Base-by-base conservation (phyloP, 352 stramenopile genomes). In the Phytophthora palmivora region DNA sequence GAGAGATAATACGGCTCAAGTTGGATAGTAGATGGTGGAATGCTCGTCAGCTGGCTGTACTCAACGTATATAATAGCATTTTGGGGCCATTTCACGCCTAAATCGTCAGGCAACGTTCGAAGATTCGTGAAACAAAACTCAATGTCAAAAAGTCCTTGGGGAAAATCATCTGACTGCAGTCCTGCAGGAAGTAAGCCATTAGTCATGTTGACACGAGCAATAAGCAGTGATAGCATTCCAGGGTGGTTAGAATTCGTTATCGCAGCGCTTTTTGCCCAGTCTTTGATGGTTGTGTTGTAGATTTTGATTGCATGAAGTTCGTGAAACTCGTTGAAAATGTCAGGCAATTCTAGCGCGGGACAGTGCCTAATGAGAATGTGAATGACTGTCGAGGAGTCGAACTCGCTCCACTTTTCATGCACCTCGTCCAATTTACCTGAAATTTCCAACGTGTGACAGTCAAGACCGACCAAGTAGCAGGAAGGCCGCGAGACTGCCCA, bases 71-170 rank as follows among this genome's bases (percentile, higher is more conserved):
- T 33, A 41, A 59, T 24, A 8, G 41, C 28, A 9, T 11, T 37
- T 15, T 8, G 4, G 3, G 63, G 70, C 72, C 74, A 87, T 30
- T 63, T 63, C 12, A 46, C 16, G 33, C 72, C 47, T 1, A 84
- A 32, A 51, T 78, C 41, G 12, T 67, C 51, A 1, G 78, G 66
- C 6, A 84, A 19, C 7, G n/a, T 16, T 0, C 38, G 52, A 4
- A 79, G 47, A 38, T 81, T 84, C 3, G 72, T 72, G 11, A 67
- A 46, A 3, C 52, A 70, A 43, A 87, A 52, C 36, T 82, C 67
- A 21, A 84, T 49, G 38, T 83, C 75, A 8, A 48, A 51, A 0
- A 84, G 24, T 6, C 26, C 46, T 3, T 22, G 21, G 0, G 74
- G 72, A 16, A 83, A 76, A 30, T 76, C 52, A 4, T 16, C 14